Conservation (phyloP, 2,329 filamentous ascomycete species). For the Colletotrichum theobromicola region DNA sequence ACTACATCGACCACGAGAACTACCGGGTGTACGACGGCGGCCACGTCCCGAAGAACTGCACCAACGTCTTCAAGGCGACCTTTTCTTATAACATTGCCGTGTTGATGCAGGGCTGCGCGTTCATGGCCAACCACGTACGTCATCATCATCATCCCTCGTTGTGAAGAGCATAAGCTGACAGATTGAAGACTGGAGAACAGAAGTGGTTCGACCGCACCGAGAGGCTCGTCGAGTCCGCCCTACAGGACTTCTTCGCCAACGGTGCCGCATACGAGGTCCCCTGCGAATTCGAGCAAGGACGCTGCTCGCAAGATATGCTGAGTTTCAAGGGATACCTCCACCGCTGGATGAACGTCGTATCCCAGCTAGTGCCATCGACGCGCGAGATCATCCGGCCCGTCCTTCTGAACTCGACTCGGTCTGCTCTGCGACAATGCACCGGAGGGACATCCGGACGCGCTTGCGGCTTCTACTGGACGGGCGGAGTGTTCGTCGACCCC, state of each 20-base stretch:
- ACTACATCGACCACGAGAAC: conserved; percentile 55
- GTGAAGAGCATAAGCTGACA: conserved; percentile 19
- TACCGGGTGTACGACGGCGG: conserved; percentile 67
- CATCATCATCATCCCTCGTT: rapidly evolving
- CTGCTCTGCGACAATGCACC: conserved; percentile 66
- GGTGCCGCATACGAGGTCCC: conserved; percentile 66
- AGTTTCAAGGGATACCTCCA: conserved; percentile 75
- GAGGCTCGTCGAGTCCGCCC: conserved; percentile 52
- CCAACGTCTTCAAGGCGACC: conserved; percentile 53
- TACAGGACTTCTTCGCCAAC: conserved; percentile 54
- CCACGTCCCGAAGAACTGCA: conserved; percentile 56
- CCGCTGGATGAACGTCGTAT: conserved; percentile 66
- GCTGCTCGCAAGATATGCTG: conserved; percentile 74
- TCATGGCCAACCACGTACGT: conserved; percentile 60
- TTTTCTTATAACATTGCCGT: conserved; percentile 62
- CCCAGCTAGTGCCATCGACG: conserved; percentile 66
- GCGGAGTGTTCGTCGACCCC: conserved; percentile 46
- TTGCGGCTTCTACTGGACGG: conserved; percentile 70
- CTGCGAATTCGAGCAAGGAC: conserved; percentile 61
- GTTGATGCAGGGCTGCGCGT: conserved; percentile 59
- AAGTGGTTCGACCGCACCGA: conserved; percentile 59
- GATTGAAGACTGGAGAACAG: conserved; percentile 27
- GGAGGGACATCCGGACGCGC: conserved; percentile 60
- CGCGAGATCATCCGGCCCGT: conserved; percentile 59
- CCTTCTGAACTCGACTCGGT: conserved; percentile 61